Evolutionary conservation across 257 asterid species (phyloP).

Genomic region (Galeopsis tetrahit): DNA sequence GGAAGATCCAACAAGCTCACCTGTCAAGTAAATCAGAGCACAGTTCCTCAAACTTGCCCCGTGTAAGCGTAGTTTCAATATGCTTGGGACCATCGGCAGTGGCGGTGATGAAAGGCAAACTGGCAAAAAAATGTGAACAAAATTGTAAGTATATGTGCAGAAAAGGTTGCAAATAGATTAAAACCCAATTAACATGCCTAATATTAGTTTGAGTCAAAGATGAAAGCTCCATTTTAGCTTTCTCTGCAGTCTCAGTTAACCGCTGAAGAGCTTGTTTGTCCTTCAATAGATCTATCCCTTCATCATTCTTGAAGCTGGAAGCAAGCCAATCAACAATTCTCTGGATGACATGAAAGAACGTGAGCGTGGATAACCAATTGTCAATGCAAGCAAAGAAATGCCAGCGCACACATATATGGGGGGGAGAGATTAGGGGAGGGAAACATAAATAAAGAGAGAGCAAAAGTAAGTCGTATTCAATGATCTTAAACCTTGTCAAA

Average conservation of each 20-base stretch:
- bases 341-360: constrained; percentile 44
- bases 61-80: constrained; percentile 88
- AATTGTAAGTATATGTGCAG: not conserved
- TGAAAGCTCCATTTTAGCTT: constrained; percentile 97
- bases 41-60: constrained; percentile 91
- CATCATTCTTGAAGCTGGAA: constrained; percentile 72
- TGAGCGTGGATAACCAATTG: constrained; percentile 16
- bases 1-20: constrained; percentile 41
- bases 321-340: constrained; percentile 98
- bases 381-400: not conserved
- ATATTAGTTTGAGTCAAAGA: constrained; percentile 89
- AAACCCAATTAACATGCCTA: constrained; percentile 49
- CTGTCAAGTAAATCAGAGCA: constrained; percentile 96
- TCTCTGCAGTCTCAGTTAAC: constrained; percentile 95
- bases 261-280: constrained; percentile 99
- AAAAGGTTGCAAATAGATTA: constrained; percentile 18
- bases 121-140: constrained; percentile 33
- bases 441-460: not conserved
- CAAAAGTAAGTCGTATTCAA: not conserved
- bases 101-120: constrained; percentile 98
- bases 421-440: not conserved
- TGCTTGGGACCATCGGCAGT: constrained; percentile 99
- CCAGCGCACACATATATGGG: not conserved
- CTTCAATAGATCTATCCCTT: constrained; percentile 89
- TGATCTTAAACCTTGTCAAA: constrained; percentile 72